Percentiles rank a stretch among this genome's conserved stretches.
Evolutionary conservation across 2,329 filamentous ascomycete genomes (phyloP).

Genomic region (Trichoderma sp.): DNA sequence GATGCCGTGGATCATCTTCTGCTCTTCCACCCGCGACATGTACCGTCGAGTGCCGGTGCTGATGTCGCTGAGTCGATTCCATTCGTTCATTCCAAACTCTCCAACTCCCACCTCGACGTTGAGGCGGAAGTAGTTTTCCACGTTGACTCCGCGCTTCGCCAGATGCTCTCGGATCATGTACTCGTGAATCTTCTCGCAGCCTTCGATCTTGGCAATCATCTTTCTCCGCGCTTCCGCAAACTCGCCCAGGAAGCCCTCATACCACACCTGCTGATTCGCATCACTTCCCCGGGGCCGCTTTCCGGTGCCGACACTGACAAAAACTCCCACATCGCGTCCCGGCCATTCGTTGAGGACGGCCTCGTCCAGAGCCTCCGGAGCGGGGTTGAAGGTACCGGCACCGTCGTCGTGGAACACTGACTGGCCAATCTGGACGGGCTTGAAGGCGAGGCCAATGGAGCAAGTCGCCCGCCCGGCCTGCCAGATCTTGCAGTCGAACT

Average conservation of each 20-base stretch:
- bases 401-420: constrained; percentile 94
- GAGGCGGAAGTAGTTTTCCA: constrained; percentile 91
- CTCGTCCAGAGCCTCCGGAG: constrained; percentile 84
- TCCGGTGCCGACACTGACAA: constrained; percentile 92
- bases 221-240: constrained; percentile 87
- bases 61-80: constrained; percentile 91
- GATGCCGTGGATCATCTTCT: constrained; percentile 74
- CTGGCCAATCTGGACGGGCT: constrained; percentile 91
- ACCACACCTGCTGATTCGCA: constrained; percentile 79
- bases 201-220: constrained; percentile 90
- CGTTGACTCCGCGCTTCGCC: constrained; percentile 74
- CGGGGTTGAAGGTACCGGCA: constrained; percentile 86
- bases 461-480: constrained; percentile 93
- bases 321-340: constrained; percentile 86
- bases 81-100: constrained; percentile 99
- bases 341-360: constrained; percentile 93
- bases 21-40: constrained; percentile 70
- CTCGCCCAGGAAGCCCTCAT: constrained; percentile 88
- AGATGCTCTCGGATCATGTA: constrained; percentile 81
- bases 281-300: constrained; percentile 70
- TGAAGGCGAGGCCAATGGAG: constrained; percentile 90
- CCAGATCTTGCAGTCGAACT: constrained; percentile 96
- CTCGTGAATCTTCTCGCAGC: constrained; percentile 87
- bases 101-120: constrained; percentile 96
- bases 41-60: constrained; percentile 89